Conservation (phyloP, 495 filamentous ascomycete genomes). For the Hamigera avellanea region DNA sequence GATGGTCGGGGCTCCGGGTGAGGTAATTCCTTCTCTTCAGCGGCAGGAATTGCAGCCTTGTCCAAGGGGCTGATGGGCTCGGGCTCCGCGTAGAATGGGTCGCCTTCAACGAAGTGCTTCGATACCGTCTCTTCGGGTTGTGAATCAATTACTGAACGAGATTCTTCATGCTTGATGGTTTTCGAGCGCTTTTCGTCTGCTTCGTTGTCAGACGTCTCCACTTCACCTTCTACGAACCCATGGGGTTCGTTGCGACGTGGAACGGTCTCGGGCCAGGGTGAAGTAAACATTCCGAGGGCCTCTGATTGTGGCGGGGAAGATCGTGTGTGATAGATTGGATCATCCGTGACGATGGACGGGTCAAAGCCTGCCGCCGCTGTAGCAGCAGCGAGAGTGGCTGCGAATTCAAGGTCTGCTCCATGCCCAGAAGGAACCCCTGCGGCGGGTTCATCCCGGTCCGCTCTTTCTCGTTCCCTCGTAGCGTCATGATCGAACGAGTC, state of each 20-base stretch:
- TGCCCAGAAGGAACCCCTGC: constrained; percentile 2
- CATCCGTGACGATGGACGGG: constrained; percentile 56
- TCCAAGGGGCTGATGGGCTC: constrained; percentile 6
- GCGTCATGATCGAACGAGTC: constrained; percentile 21
- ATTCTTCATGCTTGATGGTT: no score
- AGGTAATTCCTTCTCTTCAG: background rate
- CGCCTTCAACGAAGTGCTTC: constrained; percentile 9
- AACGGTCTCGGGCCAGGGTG: constrained; percentile 33
- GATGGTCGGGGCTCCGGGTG: constrained; percentile 4
- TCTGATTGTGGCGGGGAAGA: constrained; percentile 54
- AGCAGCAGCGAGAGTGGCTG: constrained; percentile 58
- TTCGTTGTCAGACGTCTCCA: constrained; percentile 12
- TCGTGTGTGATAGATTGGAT: constrained; percentile 49
- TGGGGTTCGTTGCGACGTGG: constrained; percentile 21
- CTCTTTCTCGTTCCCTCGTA: background rate
- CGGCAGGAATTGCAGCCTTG: background rate
- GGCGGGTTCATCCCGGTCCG: background rate
- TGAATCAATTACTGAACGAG: no score
- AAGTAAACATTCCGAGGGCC: constrained; percentile 28
- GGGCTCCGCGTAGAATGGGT: constrained; percentile 13
- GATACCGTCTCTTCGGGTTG: background rate
- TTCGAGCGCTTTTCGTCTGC: background rate
- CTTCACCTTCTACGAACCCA: constrained; percentile 24
- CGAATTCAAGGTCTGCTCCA: constrained; percentile 53
- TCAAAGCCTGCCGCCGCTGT: constrained; percentile 58